Base-by-base conservation (phyloP, 768 basidiomycete species). In the Lentinula edodes region DNA sequence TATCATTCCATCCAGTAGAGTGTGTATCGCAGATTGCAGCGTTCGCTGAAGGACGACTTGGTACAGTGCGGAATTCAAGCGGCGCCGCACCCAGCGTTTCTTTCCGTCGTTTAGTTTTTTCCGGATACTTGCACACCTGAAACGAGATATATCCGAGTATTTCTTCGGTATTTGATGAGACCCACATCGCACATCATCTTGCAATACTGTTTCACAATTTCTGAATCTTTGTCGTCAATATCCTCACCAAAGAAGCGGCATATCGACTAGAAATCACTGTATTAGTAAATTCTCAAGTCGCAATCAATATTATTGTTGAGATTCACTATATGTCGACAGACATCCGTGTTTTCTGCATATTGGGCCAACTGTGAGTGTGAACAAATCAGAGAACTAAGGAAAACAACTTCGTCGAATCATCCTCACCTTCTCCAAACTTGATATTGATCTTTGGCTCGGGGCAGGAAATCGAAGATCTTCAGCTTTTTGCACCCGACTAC, bases 201-300 rank as follows among this genome's bases (percentile, higher is more conserved):
- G 66, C 92, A 94, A 65, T 89, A 85, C 4, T 67, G 67, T 59
- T 78, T 78, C 56, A 80, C 70, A 10, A 76, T 61, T 6, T 75
- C 76, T 8, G 74, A 65, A 64, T 88, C 78, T 10, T 67, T 71
- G 6, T 73, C 66, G 63, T 89, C 79, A 41, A 91, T 82, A 0
- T 66, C 63, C 72, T 93, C 92, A 1, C 89, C 92, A 64, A 94
- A 93, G 69, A 90, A 91, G 51, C 83, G 84, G 67, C 92, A 93
- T 61, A 93, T 87, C 1, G 80, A 77, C 89, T 93, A 55, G 51
- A n/a, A n/a, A n/a, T n/a, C n/a, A n/a, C n/a, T n/a, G n/a, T n/a
- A n/a, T n/a, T n/a, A n/a, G n/a, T n/a, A 13, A 7, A 43, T 7
- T 43, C 1, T 0, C 1, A 28, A 1, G 42, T 15, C 2, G 48